Evolutionary conservation across 2,329 filamentous ascomycete genomes (phyloP).

Genomic region (Scedosporium dehoogii): DNA sequence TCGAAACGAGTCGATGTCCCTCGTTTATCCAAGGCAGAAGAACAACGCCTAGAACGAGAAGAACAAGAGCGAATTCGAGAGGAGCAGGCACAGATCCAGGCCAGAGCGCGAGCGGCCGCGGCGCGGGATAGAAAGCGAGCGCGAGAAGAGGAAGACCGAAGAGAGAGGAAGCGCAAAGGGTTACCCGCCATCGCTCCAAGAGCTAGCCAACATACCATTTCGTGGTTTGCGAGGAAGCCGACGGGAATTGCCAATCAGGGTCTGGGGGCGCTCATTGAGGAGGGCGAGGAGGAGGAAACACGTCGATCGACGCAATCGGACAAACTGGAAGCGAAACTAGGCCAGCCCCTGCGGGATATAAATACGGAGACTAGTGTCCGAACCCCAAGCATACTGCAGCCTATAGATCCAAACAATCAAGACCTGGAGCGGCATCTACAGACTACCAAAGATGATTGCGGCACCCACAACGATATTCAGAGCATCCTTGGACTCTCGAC

Average conservation of each 20-base stretch:
- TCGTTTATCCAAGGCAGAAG: slow-evolving; percentile 30
- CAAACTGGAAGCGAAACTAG: too few species aligned
- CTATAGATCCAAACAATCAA: not conserved
- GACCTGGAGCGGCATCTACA: too few species aligned
- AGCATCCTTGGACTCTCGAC: slow-evolving; percentile 17
- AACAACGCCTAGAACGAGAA: slow-evolving; percentile 27
- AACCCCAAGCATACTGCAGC: too few species aligned
- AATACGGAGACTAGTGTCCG: too few species aligned
- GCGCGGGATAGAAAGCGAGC: slow-evolving; percentile 46
- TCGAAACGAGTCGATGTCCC: slow-evolving; percentile 17
- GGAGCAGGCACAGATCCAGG: slow-evolving; percentile 40
- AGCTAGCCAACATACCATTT: slow-evolving; percentile 48
- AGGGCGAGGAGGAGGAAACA: not conserved
- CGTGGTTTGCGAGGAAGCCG: slow-evolving; percentile 33
- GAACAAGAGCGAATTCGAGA: slow-evolving; percentile 46
- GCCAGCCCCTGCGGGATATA: too few species aligned
- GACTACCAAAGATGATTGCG: slow-evolving; percentile 10
- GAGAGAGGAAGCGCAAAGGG: slow-evolving; percentile 40
- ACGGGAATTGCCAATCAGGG: not conserved
- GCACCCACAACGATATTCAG: slow-evolving; percentile 10
- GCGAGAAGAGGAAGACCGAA: slow-evolving; percentile 37
- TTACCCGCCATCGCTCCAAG: slow-evolving; percentile 43
- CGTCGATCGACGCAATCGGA: not conserved
- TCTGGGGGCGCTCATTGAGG: not conserved
- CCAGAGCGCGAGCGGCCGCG: slow-evolving; percentile 35